Evolutionary conservation across 129 eudicot species (phyloP).

Genomic region (Smallanthus sonchifolius): DNA sequence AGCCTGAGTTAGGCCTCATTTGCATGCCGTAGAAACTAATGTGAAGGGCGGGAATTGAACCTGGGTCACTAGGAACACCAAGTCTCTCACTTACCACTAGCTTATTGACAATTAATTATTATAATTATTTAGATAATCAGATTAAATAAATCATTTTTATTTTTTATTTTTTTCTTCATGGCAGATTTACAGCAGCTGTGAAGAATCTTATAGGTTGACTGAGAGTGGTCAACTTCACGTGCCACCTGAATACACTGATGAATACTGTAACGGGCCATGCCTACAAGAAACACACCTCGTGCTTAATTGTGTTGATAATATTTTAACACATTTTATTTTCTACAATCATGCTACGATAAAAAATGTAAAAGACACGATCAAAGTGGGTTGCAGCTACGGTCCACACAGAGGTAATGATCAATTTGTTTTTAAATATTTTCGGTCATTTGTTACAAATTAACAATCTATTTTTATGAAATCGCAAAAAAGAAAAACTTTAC

Average conservation of each 20-base stretch:
- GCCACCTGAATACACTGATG: constrained; percentile 50
- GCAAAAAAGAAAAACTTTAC: too few relatives aligned
- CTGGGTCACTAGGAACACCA: too few relatives aligned
- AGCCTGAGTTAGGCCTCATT: too few relatives aligned
- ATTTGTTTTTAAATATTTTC: background rate
- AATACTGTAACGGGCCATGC: constrained; percentile 65
- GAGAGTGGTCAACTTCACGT: constrained; percentile 59
- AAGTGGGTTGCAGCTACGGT: constrained; percentile 67
- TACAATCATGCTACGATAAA: constrained; percentile 50
- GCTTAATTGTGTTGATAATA: constrained; percentile 48
- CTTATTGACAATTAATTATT: too few relatives aligned
- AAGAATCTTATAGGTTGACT: constrained; percentile 56
- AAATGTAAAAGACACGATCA: constrained; percentile 53
- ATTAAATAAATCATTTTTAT: background rate
- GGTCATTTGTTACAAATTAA: background rate
- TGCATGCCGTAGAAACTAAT: too few relatives aligned
- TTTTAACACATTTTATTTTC: constrained; percentile 45
- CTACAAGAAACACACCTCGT: constrained; percentile 58
- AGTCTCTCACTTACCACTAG: too few relatives aligned
- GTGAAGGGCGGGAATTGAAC: too few relatives aligned
- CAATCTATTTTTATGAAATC: background rate
- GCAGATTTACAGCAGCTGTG: constrained; percentile 69
- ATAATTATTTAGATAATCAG: background rate
- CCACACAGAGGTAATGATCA: constrained; percentile 52
- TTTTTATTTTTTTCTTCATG: background rate